phyloP scores from a whole-genome alignment of 2,329 filamentous ascomycete genomes.

The Hypoxylon sp. region DNA sequence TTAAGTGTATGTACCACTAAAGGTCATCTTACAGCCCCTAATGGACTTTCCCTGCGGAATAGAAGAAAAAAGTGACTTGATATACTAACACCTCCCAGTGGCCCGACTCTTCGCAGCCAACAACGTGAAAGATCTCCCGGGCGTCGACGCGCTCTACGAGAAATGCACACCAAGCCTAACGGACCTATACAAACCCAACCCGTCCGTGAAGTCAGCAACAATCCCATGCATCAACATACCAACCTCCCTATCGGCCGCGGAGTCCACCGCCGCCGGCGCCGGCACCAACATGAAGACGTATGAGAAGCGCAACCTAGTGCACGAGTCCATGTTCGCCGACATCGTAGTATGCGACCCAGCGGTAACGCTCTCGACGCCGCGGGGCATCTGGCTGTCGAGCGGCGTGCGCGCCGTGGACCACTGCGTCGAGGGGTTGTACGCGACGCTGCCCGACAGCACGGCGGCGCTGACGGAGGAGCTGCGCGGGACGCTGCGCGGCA shows the following conservation, averaged over 20 bases:
- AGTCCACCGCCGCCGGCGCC: slow-evolving; percentile 51
- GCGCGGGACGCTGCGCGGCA: slow-evolving; percentile 9
- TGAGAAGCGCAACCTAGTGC: slow-evolving; percentile 33
- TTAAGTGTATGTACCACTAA: slow-evolving; percentile 33
- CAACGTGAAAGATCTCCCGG: slow-evolving; percentile 21
- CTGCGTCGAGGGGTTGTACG: slow-evolving; percentile 33
- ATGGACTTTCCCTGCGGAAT: background rate
- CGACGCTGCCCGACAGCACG: slow-evolving; percentile 7
- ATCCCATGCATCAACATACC: slow-evolving; percentile 52
- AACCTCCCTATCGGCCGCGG: slow-evolving; percentile 52
- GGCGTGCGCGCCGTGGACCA: slow-evolving; percentile 38
- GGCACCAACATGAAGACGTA: slow-evolving; percentile 46
- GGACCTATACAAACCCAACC: background rate
- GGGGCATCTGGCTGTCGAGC: slow-evolving; percentile 38
- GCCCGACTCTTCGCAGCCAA: slow-evolving; percentile 37
- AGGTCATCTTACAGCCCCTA: background rate
- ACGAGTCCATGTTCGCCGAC: slow-evolving; percentile 31
- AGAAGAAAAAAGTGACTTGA: too few relatives aligned
- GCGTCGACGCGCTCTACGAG: slow-evolving; percentile 24
- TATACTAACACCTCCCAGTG: slow-evolving; percentile 20
- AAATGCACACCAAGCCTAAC: slow-evolving; percentile 19
- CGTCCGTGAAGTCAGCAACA: slow-evolving; percentile 35
- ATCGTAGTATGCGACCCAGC: slow-evolving; percentile 36
- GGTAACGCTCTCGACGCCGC: slow-evolving; percentile 33
- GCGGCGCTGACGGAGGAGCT: slow-evolving; percentile 11